These are phyloP conservation scores for Hypoxylon trugodes DNA, from an alignment of 495 filamentous ascomycete genomes.

Conservation along the genomic window DNA sequence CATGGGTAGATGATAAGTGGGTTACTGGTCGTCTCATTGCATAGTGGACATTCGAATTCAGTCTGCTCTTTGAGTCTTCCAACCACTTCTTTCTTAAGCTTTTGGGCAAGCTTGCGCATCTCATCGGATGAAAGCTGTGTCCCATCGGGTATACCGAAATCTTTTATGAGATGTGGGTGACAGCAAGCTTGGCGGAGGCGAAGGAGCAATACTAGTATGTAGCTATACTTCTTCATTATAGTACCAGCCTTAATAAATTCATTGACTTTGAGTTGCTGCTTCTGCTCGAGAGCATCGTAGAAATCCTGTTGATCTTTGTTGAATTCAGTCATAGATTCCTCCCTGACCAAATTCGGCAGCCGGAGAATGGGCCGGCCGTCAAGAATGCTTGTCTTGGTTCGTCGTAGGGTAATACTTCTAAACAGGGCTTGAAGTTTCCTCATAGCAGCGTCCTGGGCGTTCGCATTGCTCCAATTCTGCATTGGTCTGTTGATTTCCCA, in stretches of 20 bases:
- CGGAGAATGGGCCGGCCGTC: slow-evolving; percentile 85
- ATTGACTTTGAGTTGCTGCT: slow-evolving; percentile 76
- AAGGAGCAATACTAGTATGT: slow-evolving; percentile 84
- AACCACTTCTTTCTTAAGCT: slow-evolving; percentile 68
- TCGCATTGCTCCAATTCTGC: slow-evolving; percentile 42
- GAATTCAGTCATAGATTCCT: slow-evolving; percentile 75
- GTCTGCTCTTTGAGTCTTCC: slow-evolving; percentile 69
- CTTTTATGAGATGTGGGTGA: slow-evolving; percentile 88
- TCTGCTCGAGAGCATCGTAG: slow-evolving; percentile 75
- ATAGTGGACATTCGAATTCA: slow-evolving; percentile 76
- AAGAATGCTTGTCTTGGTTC: slow-evolving; percentile 83
- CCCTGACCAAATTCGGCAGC: slow-evolving; percentile 74
- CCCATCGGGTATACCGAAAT: slow-evolving; percentile 67
- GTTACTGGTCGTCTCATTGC: slow-evolving; percentile 77
- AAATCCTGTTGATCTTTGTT: slow-evolving; percentile 73
- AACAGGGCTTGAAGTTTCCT: slow-evolving; percentile 78
- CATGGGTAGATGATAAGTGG: slow-evolving; percentile 85
- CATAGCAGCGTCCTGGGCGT: slow-evolving; percentile 63
- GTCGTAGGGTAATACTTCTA: slow-evolving; percentile 84
- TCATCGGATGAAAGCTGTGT: slow-evolving; percentile 58
- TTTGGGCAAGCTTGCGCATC: slow-evolving; percentile 71
- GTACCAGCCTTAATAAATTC: slow-evolving; percentile 76
- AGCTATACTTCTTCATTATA: slow-evolving; percentile 81
- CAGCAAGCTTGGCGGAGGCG: slow-evolving; percentile 92
- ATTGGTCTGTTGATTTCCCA: slow-evolving; percentile 37